Base-by-base conservation (phyloP, 495 filamentous ascomycete species). In the Talaromyces borbonicus region DNA sequence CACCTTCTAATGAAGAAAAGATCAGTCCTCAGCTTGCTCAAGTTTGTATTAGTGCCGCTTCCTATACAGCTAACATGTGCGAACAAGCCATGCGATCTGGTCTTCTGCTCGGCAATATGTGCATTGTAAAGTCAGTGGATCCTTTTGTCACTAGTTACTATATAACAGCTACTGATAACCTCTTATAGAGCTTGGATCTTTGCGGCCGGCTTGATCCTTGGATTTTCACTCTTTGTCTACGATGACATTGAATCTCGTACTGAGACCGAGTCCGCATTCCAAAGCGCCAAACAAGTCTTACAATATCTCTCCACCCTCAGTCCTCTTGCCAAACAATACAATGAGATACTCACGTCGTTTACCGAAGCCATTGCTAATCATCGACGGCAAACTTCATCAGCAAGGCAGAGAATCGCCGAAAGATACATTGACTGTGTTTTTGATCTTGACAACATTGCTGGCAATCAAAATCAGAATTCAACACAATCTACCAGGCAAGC, bases 221-320 rank as follows among this genome's bases (percentile, higher is more conserved):
- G 66, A 24, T 69, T 68, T 37, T 68, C 66, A 2, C 61, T 69
- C 52, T 68, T 69, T 43, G 59, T 60, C 4, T 56, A 64, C 23
- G 58, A 59, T 11, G 42, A 44, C 15, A 24, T 30, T 3, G 42
- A 44, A n/a, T 30, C 42, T 14, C 42, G 42, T 11, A 20, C n/a
- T 19, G 42, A 44, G 7, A 44, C 42, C 4, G 42, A 44, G 15
- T 19, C 42, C 8, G 26, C 25, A 18, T 44, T 44, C 11, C 42
- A 44, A 14, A 44, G 42, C 22, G 42, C 42, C 0, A 27, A 29
- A 8, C 27, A 44, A 11, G 42, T 44, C 1, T 29, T 44, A 1
- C 42, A 15, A 1, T 12, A 44, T 33, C 42, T 44, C 2, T 25
- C 42, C 1, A 44, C 30, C 6, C 16, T 44, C 25, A 44, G 42